phyloP scores from a whole-genome alignment of 371 early-diverging fungal species.

The Mucor piriformis region DNA sequence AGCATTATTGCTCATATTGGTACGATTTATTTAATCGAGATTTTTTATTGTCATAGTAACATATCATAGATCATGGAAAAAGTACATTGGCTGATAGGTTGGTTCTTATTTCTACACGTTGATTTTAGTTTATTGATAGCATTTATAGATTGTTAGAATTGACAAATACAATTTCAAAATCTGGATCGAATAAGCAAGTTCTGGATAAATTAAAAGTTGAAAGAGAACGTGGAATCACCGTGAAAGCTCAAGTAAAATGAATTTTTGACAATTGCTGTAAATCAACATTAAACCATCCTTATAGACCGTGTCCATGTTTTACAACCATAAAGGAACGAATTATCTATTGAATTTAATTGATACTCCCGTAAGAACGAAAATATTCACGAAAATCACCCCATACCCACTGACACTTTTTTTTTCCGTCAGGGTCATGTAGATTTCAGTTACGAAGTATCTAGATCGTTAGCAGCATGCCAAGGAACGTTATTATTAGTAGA shows the following conservation, averaged over 20 bases:
- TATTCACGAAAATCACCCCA: background rate
- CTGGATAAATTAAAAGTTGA: conserved; percentile 96
- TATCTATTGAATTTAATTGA: conserved; percentile 90
- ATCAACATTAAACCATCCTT: background rate
- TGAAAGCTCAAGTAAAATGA: conserved; percentile 87
- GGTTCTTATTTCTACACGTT: background rate
- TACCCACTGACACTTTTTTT: background rate
- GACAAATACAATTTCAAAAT: conserved; percentile 76
- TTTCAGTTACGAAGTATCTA: conserved; percentile 92
- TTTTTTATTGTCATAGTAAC: background rate
- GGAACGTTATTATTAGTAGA: conserved; percentile 91
- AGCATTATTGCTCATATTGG: conserved; percentile 97
- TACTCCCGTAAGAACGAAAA: conserved; percentile 68
- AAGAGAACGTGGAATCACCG: conserved; percentile 94
- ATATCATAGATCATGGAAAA: conserved; percentile 82
- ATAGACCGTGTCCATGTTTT: conserved; percentile 88
- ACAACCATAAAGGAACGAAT: conserved; percentile 68
- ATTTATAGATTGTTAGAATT: conserved; percentile 69
- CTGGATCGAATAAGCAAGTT: conserved; percentile 83
- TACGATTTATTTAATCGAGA: conserved; percentile 33
- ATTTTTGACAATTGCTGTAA: background rate
- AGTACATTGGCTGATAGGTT: conserved; percentile 92
- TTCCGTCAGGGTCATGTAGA: conserved; percentile 77
- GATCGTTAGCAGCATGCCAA: conserved; percentile 88
- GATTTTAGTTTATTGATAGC: background rate